Base-by-base conservation (phyloP, 192 early-diverging fungal species). In the Coemansia sp. region DNA sequence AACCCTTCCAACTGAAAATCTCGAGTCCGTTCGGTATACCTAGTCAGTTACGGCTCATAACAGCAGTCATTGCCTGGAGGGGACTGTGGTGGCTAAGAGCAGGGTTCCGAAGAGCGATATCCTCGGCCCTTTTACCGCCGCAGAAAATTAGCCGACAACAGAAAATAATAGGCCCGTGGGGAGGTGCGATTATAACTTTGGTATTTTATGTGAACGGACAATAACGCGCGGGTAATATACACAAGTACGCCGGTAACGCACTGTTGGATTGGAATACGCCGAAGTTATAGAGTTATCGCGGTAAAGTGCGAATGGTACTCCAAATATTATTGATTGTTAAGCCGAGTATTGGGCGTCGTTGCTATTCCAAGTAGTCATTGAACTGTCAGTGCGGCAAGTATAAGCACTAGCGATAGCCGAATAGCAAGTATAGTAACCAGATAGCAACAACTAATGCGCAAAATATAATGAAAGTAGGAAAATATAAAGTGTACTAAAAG, bases 381-480 rank as follows among this genome's bases (percentile, higher is more conserved):
- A 17, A 9, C 47, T 6, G 47, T 48, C 47, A 0, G 5, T 5
- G 15, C 47, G 21, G 0, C 17, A 20, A 21, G 18, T 48, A 21
- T 18, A 18, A 9, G 47, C n/a, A 18, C 7, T 48, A 48, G 47
- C 47, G 18, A 48, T 48, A 18, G 8, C 15, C 11, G 15, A 44
- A 44, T 44, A n/a, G 40, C 40, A 14, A 44, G 40, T 12, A n/a
- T 48, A 48, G 42, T n/a, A 46, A 46, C 42, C 10, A n/a, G n/a
- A n/a, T 48, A 48, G 18, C 8, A n/a, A 18, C 18, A 18, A 48
- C 47, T 20, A 48, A 48, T 48, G 20, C 47, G 21, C 47, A 48
- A 48, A 48, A 48, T 48, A 48, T 48, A 48, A 17, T 17, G n/a
- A 48, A 48, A 48, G 18, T n/a, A 48, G 47, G 17, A n/a, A 48